These are phyloP conservation scores for Septoria linicola DNA, from an alignment of 2,329 filamentous ascomycete genomes.

Conservation along the genomic window DNA sequence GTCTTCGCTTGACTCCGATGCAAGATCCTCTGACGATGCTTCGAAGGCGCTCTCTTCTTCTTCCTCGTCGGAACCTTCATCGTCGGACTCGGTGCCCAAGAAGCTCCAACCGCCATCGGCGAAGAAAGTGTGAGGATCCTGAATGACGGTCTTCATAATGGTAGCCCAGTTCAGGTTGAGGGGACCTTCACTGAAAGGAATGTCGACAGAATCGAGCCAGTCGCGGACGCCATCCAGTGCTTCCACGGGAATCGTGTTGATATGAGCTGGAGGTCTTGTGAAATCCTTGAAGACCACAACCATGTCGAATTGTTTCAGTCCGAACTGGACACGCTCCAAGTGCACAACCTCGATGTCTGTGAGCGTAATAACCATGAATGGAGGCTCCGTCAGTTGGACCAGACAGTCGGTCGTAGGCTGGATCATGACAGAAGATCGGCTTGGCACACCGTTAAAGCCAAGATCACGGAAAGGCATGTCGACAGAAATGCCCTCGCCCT, in stretches of 20 bases:
- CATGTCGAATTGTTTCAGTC: slow-evolving; percentile 97
- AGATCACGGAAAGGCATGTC: slow-evolving; percentile 97
- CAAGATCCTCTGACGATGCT: slow-evolving; percentile 79
- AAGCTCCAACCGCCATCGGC: slow-evolving; percentile 94
- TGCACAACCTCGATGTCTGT: slow-evolving; percentile 96
- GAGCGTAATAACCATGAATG: slow-evolving; percentile 92
- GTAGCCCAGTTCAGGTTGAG: slow-evolving; percentile 98
- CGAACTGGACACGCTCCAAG: slow-evolving; percentile 91
- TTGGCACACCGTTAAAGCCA: slow-evolving; percentile 94
- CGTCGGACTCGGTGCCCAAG: slow-evolving; percentile 81
- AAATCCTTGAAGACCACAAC: slow-evolving; percentile 99
- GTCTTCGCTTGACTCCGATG: slow-evolving; percentile 74
- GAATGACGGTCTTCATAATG: slow-evolving; percentile 98
- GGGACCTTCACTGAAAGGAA: slow-evolving; percentile 89
- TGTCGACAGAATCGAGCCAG: slow-evolving; percentile 93
- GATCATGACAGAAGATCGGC: slow-evolving; percentile 91
- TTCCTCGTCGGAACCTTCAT: slow-evolving; percentile 71
- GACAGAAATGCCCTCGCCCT: slow-evolving; percentile 85
- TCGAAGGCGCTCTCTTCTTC: slow-evolving; percentile 92
- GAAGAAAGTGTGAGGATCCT: slow-evolving; percentile 94
- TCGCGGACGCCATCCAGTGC: slow-evolving; percentile 94
- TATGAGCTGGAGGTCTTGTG: slow-evolving; percentile 80
- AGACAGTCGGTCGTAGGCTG: slow-evolving; percentile 96
- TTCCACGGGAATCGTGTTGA: slow-evolving; percentile 98
- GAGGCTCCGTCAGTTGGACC: slow-evolving; percentile 93